Evolutionary conservation across 257 asterid species (phyloP).

Genomic region (Rauvolfia tetraphylla): DNA sequence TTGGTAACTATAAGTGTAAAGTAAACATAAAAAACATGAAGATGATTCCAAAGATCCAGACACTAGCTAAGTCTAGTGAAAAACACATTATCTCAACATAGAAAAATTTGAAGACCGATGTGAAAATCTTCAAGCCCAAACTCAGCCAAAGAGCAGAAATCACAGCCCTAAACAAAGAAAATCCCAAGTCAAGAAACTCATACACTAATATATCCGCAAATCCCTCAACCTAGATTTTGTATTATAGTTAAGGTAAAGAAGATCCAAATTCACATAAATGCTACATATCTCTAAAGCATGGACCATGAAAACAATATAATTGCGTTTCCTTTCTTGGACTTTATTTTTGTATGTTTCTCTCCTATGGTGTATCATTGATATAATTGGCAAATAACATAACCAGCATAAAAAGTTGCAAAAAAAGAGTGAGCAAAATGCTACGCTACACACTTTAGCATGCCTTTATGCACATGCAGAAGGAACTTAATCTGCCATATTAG

Average conservation of each 20-base stretch:
- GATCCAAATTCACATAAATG: background rate
- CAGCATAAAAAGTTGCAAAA: background rate
- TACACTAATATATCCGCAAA: background rate
- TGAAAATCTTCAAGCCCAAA: conserved; percentile 14
- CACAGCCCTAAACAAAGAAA: conserved; percentile 27
- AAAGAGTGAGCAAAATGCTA: background rate
- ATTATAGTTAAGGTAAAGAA: background rate
- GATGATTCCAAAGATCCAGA: background rate
- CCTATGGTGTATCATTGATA: background rate
- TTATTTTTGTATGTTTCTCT: background rate
- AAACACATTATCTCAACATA: background rate
- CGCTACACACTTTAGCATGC: background rate
- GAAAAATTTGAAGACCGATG: background rate
- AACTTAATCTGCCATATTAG: background rate
- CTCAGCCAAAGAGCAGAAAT: conserved; percentile 26
- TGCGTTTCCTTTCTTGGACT: background rate
- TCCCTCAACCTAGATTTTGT: background rate
- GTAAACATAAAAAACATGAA: conserved; percentile 11
- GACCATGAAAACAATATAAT: background rate
- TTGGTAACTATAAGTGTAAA: background rate
- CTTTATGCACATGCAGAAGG: background rate
- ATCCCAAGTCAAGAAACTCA: conserved; percentile 6
- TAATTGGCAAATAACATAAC: background rate
- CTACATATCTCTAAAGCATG: background rate
- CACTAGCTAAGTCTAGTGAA: background rate